These are phyloP conservation scores for Fraxinus sp. DNA, from an alignment of 305 asterid genomes.

Conservation along the genomic window DNA sequence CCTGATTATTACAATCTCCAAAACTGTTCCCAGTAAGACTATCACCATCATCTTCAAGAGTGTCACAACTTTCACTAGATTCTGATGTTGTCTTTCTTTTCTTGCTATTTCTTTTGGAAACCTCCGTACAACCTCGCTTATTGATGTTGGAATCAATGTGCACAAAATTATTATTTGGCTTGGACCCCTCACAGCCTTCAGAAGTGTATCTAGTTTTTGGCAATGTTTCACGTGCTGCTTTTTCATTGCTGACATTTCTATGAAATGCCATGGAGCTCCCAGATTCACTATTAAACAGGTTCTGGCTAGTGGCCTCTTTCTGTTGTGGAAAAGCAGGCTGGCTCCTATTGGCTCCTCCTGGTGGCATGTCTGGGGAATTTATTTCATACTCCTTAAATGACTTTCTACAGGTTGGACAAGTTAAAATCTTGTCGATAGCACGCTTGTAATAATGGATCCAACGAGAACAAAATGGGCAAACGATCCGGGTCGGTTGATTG, in stretches of 20 bases:
- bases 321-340: constrained; percentile 26
- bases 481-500: background rate
- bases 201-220: background rate
- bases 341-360: background rate
- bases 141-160: constrained; percentile 9
- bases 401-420: constrained; percentile 36
- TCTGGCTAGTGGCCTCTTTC: constrained; percentile 17
- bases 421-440: constrained; percentile 22
- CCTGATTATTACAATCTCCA: background rate
- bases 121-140: constrained; percentile 15
- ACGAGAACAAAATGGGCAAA: background rate
- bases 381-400: constrained; percentile 24
- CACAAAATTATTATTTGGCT: background rate
- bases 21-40: background rate
- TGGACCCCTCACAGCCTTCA: constrained; percentile 7
- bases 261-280: background rate
- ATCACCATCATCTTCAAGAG: constrained; percentile 10
- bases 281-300: background rate
- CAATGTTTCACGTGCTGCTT: background rate
- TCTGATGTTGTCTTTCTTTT: constrained; percentile 29
- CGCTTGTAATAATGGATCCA: constrained; percentile 21
- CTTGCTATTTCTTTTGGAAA: background rate
- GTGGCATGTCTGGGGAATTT: constrained; percentile 26
- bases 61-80: constrained; percentile 29
- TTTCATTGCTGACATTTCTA: background rate